A percentile compares a stretch with the other conserved stretches of the same genome.
These are phyloP conservation scores for Gomphus bonarii DNA, from an alignment of 1,284 basidiomycete genomes.

Conservation along the genomic window DNA sequence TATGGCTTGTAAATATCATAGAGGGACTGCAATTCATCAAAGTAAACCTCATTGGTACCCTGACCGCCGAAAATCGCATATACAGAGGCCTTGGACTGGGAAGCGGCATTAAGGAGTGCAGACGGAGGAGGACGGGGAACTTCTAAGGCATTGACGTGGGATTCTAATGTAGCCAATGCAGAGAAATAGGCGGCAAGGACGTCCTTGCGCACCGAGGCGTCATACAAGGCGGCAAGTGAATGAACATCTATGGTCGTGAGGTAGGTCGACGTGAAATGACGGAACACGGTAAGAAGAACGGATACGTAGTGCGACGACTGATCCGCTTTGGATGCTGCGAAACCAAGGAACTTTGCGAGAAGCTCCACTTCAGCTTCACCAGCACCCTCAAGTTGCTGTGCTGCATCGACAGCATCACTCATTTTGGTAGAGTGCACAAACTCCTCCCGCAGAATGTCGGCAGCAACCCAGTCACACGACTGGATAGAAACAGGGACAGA, in stretches of 20 bases:
- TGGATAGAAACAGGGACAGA: constrained; percentile 76
- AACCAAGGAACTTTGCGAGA: constrained; percentile 70
- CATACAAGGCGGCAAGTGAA: constrained; percentile 66
- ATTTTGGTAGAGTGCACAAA: constrained; percentile 60
- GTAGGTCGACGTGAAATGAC: constrained; percentile 72
- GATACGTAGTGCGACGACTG: constrained; percentile 46
- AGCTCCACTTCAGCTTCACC: constrained; percentile 66
- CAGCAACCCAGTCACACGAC: constrained; percentile 76
- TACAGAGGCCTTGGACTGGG: constrained; percentile 64
- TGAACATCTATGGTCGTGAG: constrained; percentile 73
- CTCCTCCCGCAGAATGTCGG: constrained; percentile 81
- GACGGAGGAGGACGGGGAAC: constrained; percentile 60
- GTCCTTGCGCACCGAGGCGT: constrained; percentile 64
- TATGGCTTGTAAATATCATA: constrained; percentile 89
- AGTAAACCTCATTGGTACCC: constrained; percentile 96
- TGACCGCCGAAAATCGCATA: constrained; percentile 98
- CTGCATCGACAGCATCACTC: constrained; percentile 41
- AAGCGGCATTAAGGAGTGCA: constrained; percentile 67
- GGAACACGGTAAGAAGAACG: constrained; percentile 63
- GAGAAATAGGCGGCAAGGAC: constrained; percentile 77
- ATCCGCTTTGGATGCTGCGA: constrained; percentile 53
- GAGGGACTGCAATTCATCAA: constrained; percentile 88
- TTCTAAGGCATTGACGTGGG: constrained; percentile 38
- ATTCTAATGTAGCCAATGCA: constrained; percentile 67
- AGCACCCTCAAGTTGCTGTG: constrained; percentile 40